These are phyloP conservation scores for Sistotremastrum suecicum DNA, from an alignment of 768 basidiomycete species.

Conservation along the genomic window DNA sequence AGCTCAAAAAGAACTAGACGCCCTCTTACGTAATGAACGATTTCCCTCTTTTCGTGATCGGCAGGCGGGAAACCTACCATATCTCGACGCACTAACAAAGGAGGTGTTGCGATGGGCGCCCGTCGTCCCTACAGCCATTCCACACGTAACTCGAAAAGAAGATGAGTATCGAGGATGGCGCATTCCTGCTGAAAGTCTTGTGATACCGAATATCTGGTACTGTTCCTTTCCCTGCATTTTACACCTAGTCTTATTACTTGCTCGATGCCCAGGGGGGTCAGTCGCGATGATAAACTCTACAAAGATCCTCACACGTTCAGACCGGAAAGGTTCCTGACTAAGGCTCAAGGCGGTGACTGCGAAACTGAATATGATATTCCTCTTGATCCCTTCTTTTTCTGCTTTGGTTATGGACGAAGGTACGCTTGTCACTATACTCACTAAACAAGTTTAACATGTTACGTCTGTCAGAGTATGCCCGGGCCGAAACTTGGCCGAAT, in stretches of 20 bases:
- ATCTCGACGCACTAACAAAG: conserved; percentile 9
- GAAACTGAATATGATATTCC: background rate
- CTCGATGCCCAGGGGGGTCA: background rate
- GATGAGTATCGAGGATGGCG: conserved; percentile 7
- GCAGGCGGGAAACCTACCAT: conserved; percentile 7
- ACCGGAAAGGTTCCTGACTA: conserved; percentile 5
- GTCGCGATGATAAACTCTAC: background rate
- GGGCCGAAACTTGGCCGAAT: conserved; percentile 23
- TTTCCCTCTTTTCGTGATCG: conserved; percentile 7
- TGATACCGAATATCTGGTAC: conserved; percentile 9
- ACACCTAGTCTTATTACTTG: background rate
- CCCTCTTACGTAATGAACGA: conserved; percentile 9
- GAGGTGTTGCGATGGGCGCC: conserved; percentile 12
- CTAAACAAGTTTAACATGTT: no score
- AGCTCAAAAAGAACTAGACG: conserved; percentile 13
- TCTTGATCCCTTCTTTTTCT: conserved; percentile 2
- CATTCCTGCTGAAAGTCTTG: conserved; percentile 7
- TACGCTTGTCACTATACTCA: background rate
- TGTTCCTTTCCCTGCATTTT: background rate
- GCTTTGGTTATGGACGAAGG: conserved; percentile 8
- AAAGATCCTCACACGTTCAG: conserved; percentile 1
- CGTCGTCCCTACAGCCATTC: conserved; percentile 3
- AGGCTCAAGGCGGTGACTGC: background rate
- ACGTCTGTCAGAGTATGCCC: conserved; percentile 18
- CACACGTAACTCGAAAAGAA: conserved; percentile 4